These are phyloP conservation scores for Barbatosphaeria neglecta DNA, from an alignment of 495 filamentous ascomycete species.

Conservation along the genomic window DNA sequence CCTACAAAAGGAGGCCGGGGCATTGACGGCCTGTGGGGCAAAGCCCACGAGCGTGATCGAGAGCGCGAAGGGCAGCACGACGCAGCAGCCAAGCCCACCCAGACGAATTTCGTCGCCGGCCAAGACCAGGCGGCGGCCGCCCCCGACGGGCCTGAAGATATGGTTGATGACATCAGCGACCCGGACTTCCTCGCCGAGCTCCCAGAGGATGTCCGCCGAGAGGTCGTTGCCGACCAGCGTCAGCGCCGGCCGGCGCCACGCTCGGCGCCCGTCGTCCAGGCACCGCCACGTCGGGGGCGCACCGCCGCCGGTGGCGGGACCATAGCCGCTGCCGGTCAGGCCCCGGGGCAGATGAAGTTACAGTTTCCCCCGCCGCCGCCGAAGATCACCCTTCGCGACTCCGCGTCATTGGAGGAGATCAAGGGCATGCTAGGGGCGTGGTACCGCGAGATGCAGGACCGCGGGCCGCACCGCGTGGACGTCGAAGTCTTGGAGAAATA, in stretches of 20 bases:
- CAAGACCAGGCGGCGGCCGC: conserved; percentile 7
- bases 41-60: conserved; percentile 28
- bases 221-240: conserved; percentile 63
- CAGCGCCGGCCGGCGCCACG: conserved; percentile 38
- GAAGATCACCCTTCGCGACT: conserved; percentile 18
- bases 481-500: conserved; percentile 60
- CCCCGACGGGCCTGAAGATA: conserved; percentile 6
- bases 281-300: conserved; percentile 1
- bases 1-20: conserved; percentile 43
- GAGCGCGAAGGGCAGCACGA: conserved; percentile 27
- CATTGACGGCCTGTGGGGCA: conserved; percentile 32
- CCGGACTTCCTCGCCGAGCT: conserved; percentile 67
- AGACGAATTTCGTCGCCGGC: conserved; percentile 50
- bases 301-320: conserved; percentile 5
- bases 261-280: conserved; percentile 14
- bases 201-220: conserved; percentile 65
- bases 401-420: conserved; percentile 15
- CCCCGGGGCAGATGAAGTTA: conserved; percentile 22
- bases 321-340: conserved; percentile 1
- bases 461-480: conserved; percentile 67
- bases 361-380: conserved; percentile 21
- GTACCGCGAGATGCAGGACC: conserved; percentile 50
- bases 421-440: conserved; percentile 46
- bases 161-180: conserved; percentile 29
- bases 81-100: conserved; percentile 41